Base-by-base conservation (phyloP, 257 asterid species). In the Eucommia ulmoides region DNA sequence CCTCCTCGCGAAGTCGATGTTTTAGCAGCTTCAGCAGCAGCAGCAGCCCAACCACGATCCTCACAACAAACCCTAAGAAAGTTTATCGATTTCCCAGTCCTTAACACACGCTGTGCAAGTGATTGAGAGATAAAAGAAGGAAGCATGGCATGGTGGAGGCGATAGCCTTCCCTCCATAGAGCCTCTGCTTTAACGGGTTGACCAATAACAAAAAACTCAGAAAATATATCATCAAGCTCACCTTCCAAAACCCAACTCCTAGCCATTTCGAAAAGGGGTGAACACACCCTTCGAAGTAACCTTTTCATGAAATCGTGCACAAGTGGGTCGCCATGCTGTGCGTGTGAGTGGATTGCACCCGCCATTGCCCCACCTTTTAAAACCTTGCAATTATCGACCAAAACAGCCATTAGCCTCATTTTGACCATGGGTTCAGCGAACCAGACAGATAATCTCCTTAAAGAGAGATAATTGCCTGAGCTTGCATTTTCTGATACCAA, bases 241-340 rank as follows among this genome's bases (percentile, higher is more conserved):
- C 99, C 99, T 71, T 91, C 99, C 58, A 86, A 67, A 63, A 91
- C 97, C 99, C 99, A 91, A 71, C 93, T 86, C 75, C 96, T 73
- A 62, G 86, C 99, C 99, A 83, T 91, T 65, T 91, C 99, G 71
- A 91, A 91, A 59, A 91, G 99, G 1, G 99, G 99, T 41, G 95
- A 81, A 50, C 99, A 91, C 11, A 91, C 96, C 52, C 89, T 63
- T 19, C 95, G 93, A 61, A 91, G 87, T 45, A 86, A 64, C 68
- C 83, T 73, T 54, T 86, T 86, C 97, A 91, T 78, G 61, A 86
- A 91, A 67, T 77, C 97, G 61, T 81, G 74, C 52, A 91, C 96
- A 2, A 83, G 93, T 0, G 99, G 99, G 62, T 91, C 99, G 7
- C 99, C 99, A 68, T 91, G 97, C 45, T 86, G 93, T 22, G 97